phyloP scores from a whole-genome alignment of 73 alveolate species.

The Stentor coeruleus region DNA sequence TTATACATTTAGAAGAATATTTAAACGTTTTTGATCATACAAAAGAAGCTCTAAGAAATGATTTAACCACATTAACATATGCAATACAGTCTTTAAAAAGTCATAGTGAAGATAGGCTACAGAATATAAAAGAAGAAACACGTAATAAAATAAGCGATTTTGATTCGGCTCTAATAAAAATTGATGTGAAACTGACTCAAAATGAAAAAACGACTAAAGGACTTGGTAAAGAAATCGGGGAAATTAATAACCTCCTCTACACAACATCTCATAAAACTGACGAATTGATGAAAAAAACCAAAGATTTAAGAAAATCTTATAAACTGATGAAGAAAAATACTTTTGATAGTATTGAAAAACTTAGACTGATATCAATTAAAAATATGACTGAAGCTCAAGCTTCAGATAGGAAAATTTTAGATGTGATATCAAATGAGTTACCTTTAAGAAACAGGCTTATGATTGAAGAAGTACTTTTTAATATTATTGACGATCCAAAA shows the following conservation, averaged over 20 bases:
- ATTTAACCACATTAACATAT: not conserved
- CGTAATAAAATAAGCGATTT: too few species aligned
- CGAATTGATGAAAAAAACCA: not conserved
- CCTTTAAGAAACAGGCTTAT: not conserved
- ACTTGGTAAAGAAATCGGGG: not conserved
- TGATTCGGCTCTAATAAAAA: too few species aligned
- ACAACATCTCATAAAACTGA: not conserved
- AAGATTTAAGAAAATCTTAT: not conserved
- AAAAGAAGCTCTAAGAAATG: not conserved
- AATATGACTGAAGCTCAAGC: not conserved
- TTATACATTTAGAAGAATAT: not conserved
- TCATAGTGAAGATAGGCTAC: not conserved
- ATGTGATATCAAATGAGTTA: not conserved
- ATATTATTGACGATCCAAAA: not conserved
- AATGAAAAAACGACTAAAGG: not conserved
- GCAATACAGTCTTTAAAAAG: not conserved
- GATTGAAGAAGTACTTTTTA: not conserved
- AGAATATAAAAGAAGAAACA: not conserved
- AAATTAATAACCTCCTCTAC: not conserved
- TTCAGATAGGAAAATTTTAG: not conserved
- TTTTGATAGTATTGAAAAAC: not conserved
- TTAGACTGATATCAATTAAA: not conserved
- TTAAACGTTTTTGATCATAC: not conserved
- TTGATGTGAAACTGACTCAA: not conserved
- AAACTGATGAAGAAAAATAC: not conserved